These are phyloP conservation scores for Ophiosphaerella korrae DNA, from an alignment of 2,329 filamentous ascomycete species.

Conservation along the genomic window DNA sequence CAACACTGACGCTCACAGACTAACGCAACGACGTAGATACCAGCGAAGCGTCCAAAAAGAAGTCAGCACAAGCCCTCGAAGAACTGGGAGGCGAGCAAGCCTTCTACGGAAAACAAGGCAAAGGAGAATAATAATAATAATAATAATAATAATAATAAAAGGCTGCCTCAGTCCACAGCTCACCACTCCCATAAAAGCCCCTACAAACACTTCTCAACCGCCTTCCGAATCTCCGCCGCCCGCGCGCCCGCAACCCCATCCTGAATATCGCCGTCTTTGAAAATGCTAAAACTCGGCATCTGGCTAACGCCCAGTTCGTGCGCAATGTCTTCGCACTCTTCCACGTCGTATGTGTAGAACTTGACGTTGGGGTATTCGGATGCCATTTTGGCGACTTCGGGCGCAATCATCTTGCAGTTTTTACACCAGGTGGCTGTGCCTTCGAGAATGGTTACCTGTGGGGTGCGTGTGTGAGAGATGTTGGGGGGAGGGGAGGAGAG, in stretches of 20 bases:
- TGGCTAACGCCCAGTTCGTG: slow-evolving; percentile 34
- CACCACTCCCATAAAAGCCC: no score
- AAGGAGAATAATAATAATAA: no score
- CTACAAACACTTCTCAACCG: slow-evolving; percentile 28
- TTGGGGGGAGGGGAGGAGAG: no score
- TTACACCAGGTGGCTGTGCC: slow-evolving; percentile 38
- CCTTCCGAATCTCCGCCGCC: slow-evolving; percentile 27
- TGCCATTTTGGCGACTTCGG: slow-evolving; percentile 34
- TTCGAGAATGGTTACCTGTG: slow-evolving; percentile 27
- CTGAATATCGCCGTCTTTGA: slow-evolving; percentile 38
- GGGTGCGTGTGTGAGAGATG: no score
- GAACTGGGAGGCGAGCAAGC: slow-evolving; percentile 51
- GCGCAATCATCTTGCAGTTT: slow-evolving; percentile 35
- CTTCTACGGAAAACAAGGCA: slow-evolving; percentile 51
- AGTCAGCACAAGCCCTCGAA: slow-evolving; percentile 50
- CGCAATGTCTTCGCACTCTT: slow-evolving; percentile 37
- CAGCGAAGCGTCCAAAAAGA: slow-evolving; percentile 50
- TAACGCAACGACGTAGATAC: slow-evolving; percentile 11
- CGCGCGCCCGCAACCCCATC: slow-evolving; percentile 29
- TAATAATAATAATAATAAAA: no score
- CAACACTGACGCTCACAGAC: background rate
- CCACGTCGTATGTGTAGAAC: slow-evolving; percentile 40
- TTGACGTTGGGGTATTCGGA: slow-evolving; percentile 27
- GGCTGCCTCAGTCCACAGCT: no score
- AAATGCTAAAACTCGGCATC: slow-evolving; percentile 37